Percentiles rank a stretch among this genome's conserved stretches.
These are phyloP conservation scores for Leccinum angustisporum DNA, from an alignment of 1,284 basidiomycete species.

Conservation along the genomic window DNA sequence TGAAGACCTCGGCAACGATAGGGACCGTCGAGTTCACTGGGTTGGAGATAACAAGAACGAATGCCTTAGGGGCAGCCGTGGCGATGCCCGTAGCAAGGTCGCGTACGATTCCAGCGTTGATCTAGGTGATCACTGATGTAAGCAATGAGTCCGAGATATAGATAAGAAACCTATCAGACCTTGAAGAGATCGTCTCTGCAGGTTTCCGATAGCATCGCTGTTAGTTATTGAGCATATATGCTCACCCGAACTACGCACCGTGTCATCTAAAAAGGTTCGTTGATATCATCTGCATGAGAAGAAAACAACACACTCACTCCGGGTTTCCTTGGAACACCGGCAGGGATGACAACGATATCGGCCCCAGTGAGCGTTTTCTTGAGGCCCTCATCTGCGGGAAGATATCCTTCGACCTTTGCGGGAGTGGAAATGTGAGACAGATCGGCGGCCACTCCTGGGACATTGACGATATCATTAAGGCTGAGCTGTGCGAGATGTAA, in stretches of 20 bases:
- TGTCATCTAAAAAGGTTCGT: constrained; percentile 56
- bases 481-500: constrained; percentile 52
- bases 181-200: constrained; percentile 91
- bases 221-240: constrained; percentile 17
- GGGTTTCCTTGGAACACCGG: constrained; percentile 96
- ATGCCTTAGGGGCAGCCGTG: constrained; percentile 84
- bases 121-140: constrained; percentile 46
- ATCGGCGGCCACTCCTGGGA: constrained; percentile 95
- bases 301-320: constrained; percentile 56
- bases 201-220: constrained; percentile 17
- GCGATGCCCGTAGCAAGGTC: constrained; percentile 92
- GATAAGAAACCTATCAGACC: constrained; percentile 41
- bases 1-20: constrained; percentile 93
- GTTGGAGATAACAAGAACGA: constrained; percentile 94
- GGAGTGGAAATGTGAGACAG: constrained; percentile 86
- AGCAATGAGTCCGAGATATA: neutral
- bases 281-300: constrained; percentile 5
- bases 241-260: constrained; percentile 48
- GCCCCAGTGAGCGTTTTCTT: constrained; percentile 83
- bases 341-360: constrained; percentile 93
- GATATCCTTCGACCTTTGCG: constrained; percentile 76
- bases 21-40: constrained; percentile 98
- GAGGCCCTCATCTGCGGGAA: constrained; percentile 76
- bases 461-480: constrained; percentile 96
- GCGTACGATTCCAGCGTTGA: constrained; percentile 96